Evolutionary conservation across 2,329 filamentous ascomycete genomes (phyloP), one percentile per base, ranked within the genome.

Genomic region (Ascochyta pisi): DNA sequence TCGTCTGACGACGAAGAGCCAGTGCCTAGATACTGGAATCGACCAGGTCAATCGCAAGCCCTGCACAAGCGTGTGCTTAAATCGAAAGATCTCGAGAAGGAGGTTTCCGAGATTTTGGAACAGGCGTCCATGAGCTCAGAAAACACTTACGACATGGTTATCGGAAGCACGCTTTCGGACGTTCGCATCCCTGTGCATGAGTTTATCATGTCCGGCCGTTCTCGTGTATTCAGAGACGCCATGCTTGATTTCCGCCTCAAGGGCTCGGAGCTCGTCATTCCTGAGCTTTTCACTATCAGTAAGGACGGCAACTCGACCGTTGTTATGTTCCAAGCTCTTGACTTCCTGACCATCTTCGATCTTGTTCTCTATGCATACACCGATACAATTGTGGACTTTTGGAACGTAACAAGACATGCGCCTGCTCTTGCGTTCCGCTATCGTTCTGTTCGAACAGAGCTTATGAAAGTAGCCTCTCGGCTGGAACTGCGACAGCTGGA

Each of bases 401-500:
- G 95, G 95, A 90, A 93, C 62, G 88, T 89, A 60, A 88, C 88
- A 4, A 85, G 81, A 59, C 84, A 87, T 59, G 84, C 86, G 19
- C 84, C 87, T 3, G 78, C 84, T 10, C 79, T 89, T 70, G 88
- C 90, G 0, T 83, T 85, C 64, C 84, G 90, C 37, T 96, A 92
- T 72, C 89, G 92, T 23, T 87, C 93, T 67, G 83, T 96, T 16
- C 88, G 94, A 19, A 83, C 81, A 0, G 94, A 98, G 69, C 79
- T 98, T n/a, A 95, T 96, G 88, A 94, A 87, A 62, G 66, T 93
- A n/a, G 89, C 91, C 9, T 85, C 85, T 1, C 84, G 84, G 51
- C 81, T 98, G 1, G 86, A 89, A 13, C 82, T 98, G 73, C 74
- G 78, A 15, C 85, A 84, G 29, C 80, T 98, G 4, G 93, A 97